Conservation (phyloP, 2,329 filamentous ascomycete genomes). For the Botrytis fragariae region DNA sequence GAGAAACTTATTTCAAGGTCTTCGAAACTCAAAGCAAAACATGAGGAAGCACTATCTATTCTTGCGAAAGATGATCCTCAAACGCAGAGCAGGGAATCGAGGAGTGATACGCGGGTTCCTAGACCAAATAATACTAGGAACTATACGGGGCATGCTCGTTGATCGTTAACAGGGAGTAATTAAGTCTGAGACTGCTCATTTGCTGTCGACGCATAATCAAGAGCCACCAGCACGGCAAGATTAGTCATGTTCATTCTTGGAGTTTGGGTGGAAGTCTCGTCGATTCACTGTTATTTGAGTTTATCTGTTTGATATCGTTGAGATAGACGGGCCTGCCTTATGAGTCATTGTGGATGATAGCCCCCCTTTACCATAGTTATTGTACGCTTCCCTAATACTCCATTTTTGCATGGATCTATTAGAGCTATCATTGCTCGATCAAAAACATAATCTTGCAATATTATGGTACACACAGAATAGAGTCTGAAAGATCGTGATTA, state of each 20-base stretch:
- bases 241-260: neutral
- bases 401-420: neutral
- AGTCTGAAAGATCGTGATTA: too few species aligned
- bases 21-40: neutral
- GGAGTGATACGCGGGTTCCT: neutral
- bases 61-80: neutral
- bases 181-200: neutral
- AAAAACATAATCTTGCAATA: neutral
- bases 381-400: neutral
- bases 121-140: neutral
- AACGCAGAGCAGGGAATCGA: neutral
- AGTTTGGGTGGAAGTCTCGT: neutral
- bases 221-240: neutral
- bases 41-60: neutral
- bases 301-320: neutral
- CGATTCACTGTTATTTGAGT: neutral
- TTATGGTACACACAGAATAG: fast-evolving
- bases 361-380: too few species aligned
- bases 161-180: neutral
- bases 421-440: neutral
- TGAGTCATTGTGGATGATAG: neutral
- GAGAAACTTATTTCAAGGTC: neutral
- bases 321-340: neutral
- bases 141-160: neutral
- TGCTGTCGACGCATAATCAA: neutral